Evolutionary conservation across 1,284 basidiomycete species (phyloP), one percentile per base, ranked within the genome.

Genomic region (Leccinum ponderosum): DNA sequence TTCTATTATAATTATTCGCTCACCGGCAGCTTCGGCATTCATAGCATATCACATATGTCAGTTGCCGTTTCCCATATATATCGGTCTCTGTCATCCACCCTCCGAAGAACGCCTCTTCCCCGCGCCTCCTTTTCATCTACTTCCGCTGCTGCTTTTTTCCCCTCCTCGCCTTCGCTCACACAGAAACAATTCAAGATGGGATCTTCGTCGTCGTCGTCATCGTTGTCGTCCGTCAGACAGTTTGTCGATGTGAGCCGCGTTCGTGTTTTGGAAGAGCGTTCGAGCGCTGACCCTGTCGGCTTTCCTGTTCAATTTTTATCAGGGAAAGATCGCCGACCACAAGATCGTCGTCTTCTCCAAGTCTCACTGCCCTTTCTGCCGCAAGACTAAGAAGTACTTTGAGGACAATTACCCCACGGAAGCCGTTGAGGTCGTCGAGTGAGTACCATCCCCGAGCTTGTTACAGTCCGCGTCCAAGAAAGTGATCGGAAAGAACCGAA

Each of bases 321-420:
- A 90, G 88, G 69, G 71, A 57, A 75, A 82, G 33, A 86, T 91
- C 66, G 61, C 74, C 7, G 75, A 80, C 20, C 81, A 87, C 81
- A 83, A 82, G 69, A 80, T 91, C 62, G 78, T 80, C 48, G 83
- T 92, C 60, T 92, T 92, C 74, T 90, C 89, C 59, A 91, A 92
- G 78, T 77, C 79, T 9, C 83, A 73, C 53, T 92, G 83, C 73
- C 84, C 85, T 7, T 89, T 81, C 75, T 89, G 87, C 79, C 76
- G 64, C 61, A 73, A 73, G 8, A 83, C 87, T 37, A 91, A 91
- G 74, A 58, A 63, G 0, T 75, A 90, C n/a, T 81, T 92, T 64
- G 66, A 68, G 2, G 62, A 65, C 4, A 70, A 83, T 22, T 89
- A 83, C 68, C 78, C 83, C 1, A 70, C 80, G 9, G 79, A 80